A percentile compares a stretch with the other conserved stretches of the same genome.
Conservation (phyloP, 1,139 yeast species). For the Debaryomyces sp. region DNA sequence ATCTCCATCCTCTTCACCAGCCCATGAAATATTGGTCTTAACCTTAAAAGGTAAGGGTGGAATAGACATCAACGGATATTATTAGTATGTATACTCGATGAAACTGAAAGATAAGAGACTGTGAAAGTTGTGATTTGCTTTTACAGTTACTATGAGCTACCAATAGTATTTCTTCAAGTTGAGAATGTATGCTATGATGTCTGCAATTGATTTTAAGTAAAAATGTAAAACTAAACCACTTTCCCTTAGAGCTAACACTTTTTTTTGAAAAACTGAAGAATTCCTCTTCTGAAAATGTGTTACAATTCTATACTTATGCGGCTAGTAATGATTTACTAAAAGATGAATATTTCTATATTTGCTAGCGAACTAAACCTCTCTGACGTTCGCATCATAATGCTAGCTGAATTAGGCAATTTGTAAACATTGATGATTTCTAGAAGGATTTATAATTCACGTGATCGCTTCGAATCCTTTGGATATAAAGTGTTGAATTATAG, state of each 20-base stretch:
- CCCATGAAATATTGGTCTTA: conserved; percentile 83
- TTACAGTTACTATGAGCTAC: not conserved
- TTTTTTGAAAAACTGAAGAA: not conserved
- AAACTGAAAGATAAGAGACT: not conserved
- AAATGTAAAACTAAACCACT: not conserved
- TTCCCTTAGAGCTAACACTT: not conserved
- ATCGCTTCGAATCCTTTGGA: not conserved
- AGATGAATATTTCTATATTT: not conserved
- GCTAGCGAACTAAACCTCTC: conserved; percentile 1
- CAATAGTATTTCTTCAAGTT: not conserved
- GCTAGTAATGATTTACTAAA: not conserved
- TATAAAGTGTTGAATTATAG: conserved; percentile 1
- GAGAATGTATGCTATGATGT: not conserved
- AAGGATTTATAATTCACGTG: not conserved
- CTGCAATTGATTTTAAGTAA: not conserved
- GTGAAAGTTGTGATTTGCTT: not conserved
- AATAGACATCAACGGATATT: conserved; percentile 9
- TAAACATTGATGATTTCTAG: conserved; percentile 2
- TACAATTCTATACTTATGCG: not conserved
- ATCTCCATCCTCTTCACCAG: conserved; percentile 86
- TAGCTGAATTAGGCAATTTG: not conserved
- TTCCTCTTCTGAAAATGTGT: not conserved
- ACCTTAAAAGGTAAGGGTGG: conserved; percentile 69
- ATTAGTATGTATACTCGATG: not conserved
- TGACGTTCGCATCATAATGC: conserved; percentile 2